phyloP scores from a whole-genome alignment of 2,329 filamentous ascomycete species.

The Blastomyces parvus region DNA sequence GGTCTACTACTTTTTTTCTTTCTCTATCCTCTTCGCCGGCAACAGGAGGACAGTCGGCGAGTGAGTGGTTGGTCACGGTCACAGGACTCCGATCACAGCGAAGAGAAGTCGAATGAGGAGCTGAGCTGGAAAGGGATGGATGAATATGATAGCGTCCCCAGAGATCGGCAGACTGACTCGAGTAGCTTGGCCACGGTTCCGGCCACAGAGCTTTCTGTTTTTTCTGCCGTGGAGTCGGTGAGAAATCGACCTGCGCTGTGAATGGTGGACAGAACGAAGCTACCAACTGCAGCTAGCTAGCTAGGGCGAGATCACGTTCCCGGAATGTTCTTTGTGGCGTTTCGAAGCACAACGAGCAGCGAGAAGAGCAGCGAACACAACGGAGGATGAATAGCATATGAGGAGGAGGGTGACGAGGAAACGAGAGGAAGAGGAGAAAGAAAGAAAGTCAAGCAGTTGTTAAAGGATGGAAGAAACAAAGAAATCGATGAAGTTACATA shows the following conservation, averaged over 20 bases:
- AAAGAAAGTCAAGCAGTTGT: not conserved
- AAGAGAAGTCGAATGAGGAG: not conserved
- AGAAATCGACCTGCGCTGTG: not conserved
- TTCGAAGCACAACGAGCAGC: not conserved
- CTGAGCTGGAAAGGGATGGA: too few relatives aligned
- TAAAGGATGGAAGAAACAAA: not conserved
- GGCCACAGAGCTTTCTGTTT: not conserved
- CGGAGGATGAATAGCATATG: not conserved
- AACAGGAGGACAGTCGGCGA: not conserved
- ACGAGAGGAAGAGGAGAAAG: not conserved
- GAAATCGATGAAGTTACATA: not conserved
- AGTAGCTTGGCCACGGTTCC: not conserved
- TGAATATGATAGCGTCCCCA: not conserved
- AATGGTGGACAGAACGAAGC: not conserved
- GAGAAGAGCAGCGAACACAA: constrained; percentile 6
- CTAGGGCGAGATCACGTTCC: not conserved
- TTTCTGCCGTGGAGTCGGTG: not conserved
- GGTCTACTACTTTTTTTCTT: too few relatives aligned
- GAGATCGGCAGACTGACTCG: not conserved
- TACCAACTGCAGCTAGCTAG: not conserved
- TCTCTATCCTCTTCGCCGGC: not conserved
- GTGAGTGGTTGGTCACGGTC: not conserved
- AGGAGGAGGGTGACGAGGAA: constrained; percentile 6
- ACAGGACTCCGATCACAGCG: not conserved
- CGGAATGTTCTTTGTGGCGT: too few relatives aligned